Evolutionary conservation across 2,329 filamentous ascomycete genomes (phyloP).

Genomic region (Colletotrichum echinochloae): DNA sequence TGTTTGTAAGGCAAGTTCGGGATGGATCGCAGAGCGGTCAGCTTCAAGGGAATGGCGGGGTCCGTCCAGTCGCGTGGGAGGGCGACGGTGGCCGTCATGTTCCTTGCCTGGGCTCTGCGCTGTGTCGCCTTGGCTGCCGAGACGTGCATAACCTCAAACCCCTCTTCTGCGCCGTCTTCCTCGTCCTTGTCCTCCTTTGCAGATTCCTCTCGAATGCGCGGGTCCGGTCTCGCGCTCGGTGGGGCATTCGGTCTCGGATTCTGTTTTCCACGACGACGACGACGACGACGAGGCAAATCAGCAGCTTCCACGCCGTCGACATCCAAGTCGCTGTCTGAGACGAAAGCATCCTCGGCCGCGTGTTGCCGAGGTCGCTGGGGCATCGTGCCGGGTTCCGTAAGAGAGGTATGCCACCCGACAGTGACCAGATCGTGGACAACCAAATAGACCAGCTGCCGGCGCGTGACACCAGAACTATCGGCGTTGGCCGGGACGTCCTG

Average conservation of each 20-base stretch:
- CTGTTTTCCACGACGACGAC: too few species aligned
- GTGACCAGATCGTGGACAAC: constrained; percentile 58
- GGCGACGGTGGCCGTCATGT: constrained; percentile 46
- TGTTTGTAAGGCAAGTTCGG: constrained; percentile 66
- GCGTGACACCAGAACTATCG: constrained; percentile 14
- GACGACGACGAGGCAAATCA: not conserved
- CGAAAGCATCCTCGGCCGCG: constrained; percentile 13
- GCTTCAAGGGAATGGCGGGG: constrained; percentile 59
- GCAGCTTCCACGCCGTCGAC: constrained; percentile 19
- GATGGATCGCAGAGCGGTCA: constrained; percentile 63
- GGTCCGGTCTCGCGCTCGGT: not conserved
- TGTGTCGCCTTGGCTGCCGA: constrained; percentile 32
- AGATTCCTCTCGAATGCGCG: not conserved
- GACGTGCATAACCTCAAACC: constrained; percentile 53
- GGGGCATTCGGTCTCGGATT: not conserved
- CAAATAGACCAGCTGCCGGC: constrained; percentile 58
- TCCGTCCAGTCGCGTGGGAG: constrained; percentile 57
- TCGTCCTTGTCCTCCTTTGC: constrained; percentile 25
- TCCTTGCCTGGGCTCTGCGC: constrained; percentile 13
- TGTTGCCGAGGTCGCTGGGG: not conserved
- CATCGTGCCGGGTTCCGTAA: constrained; percentile 1
- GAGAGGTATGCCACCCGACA: constrained; percentile 59
- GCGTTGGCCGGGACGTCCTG: constrained; percentile 12
- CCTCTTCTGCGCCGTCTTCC: constrained; percentile 44
- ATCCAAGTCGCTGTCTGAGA: constrained; percentile 38